Evolutionary conservation across 257 asterid species (phyloP), one percentile per base, ranked within the genome.

Genomic region (Primulina tabacum): DNA sequence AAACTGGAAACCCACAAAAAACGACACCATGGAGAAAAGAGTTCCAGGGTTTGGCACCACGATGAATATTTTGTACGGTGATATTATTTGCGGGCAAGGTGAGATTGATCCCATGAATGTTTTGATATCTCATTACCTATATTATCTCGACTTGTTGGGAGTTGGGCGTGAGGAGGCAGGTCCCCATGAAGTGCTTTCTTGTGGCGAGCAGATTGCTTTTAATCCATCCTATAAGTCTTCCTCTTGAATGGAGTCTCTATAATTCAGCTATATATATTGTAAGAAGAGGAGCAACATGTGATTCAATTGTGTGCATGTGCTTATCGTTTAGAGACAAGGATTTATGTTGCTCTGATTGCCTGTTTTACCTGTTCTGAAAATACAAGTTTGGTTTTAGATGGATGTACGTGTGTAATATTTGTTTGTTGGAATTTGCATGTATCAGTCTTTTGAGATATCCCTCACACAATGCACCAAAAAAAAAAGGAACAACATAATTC

Each of bases 11-110:
- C 92, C 97, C 40, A 87, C 95, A 0, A 90, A 86, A 60, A 90
- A 90, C n/a, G 99, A 93, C 82, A 90, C 96, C 2, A 30, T 85
- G 80, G 75, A 88, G 58, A 85, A 90, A 35, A 77, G 99, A 8
- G 8, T 69, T 9, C 95, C 95, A 0, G 96, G 99, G 29, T 93
- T 93, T 64, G 97, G 99, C 71, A 28, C 85, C 60, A 93, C 99
- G 1, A 90, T 93, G 96, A 93, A 93, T 73, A 37, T 93, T 61
- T 73, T 90, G 73, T 89, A 90, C 1, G 92, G 96, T 20, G 95
- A 93, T 8, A 47, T 20, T 34, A 80, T 84, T 4, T 93, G 99
- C 53, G 92, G 93, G 3, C 83, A 90, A 81, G 99, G 99, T 37
- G 97, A 90, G 69, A 72, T 77, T 7, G 96, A 89, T 37, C 20